Percentiles rank a stretch among this genome's conserved stretches.
phyloP scores from a whole-genome alignment of 306 rosid genomes.

The Glycine latifolia region DNA sequence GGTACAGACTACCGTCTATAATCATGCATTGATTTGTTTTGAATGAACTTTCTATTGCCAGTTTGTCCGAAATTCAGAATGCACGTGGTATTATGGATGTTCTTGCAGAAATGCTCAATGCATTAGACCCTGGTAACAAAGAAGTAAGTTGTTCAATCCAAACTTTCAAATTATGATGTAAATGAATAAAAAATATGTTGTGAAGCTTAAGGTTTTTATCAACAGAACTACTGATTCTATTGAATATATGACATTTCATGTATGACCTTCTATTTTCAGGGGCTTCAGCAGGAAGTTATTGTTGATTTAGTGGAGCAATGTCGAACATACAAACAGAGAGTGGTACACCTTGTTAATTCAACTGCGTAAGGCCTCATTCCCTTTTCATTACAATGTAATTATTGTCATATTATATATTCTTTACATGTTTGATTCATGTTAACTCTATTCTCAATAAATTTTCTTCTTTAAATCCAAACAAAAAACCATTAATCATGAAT shows the following conservation, averaged over 20 bases:
- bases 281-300: conserved; percentile 90
- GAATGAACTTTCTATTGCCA: conserved; percentile 51
- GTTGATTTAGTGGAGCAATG: conserved; percentile 96
- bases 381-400: conserved; percentile 21
- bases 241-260: conserved; percentile 25
- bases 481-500: background rate
- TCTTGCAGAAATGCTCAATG: conserved; percentile 92
- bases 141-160: conserved; percentile 64
- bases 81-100: conserved; percentile 98
- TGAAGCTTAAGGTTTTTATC: conserved; percentile 32
- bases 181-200: background rate
- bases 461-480: conserved; percentile 29
- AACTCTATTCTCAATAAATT: conserved; percentile 7
- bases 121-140: conserved; percentile 80
- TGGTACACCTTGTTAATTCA: conserved; percentile 97
- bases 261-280: conserved; percentile 61
- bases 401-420: background rate
- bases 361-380: conserved; percentile 75
- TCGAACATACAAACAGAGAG: conserved; percentile 91
- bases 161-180: conserved; percentile 34
- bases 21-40: conserved; percentile 40
- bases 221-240: conserved; percentile 30
- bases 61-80: conserved; percentile 95
- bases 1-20: conserved; percentile 5
- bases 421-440: conserved; percentile 37